phyloP scores from a whole-genome alignment of 176 grass and related monocot genomes.

The Microstegium vimineum region DNA sequence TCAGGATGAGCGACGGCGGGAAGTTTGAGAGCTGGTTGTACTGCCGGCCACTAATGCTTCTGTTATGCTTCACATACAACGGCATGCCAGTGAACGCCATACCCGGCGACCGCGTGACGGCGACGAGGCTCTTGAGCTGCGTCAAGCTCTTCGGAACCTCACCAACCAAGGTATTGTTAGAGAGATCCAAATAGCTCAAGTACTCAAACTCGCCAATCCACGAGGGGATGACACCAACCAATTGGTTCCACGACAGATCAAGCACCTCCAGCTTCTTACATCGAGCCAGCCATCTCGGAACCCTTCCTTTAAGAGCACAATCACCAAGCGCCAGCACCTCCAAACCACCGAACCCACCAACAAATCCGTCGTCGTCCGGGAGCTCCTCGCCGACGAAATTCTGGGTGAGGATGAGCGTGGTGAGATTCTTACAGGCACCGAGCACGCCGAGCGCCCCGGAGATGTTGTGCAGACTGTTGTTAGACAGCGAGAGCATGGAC shows the following conservation, averaged over 20 bases:
- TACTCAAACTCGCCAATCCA: constrained; percentile 68
- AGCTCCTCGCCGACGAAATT: constrained; percentile 83
- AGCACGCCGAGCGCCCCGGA: constrained; percentile 49
- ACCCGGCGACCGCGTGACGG: constrained; percentile 17
- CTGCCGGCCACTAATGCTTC: constrained; percentile 63
- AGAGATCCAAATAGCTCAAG: constrained; percentile 85
- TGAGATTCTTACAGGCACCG: constrained; percentile 59
- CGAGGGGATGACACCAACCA: constrained; percentile 49
- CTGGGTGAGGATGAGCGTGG: constrained; percentile 77
- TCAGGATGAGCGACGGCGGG: constrained; percentile 72
- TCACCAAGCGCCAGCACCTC: constrained; percentile 80
- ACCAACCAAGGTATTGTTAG: constrained; percentile 79
- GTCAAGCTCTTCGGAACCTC: constrained; percentile 73
- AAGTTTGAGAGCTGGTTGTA: constrained; percentile 97
- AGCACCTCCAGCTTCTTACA: constrained; percentile 85
- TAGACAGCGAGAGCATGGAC: constrained; percentile 71
- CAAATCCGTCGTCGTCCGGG: constrained; percentile 14
- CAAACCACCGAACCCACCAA: constrained; percentile 47
- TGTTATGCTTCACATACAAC: constrained; percentile 87
- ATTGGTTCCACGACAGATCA: constrained; percentile 92
- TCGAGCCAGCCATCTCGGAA: constrained; percentile 52
- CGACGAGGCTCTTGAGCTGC: constrained; percentile 68
- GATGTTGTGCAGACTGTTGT: constrained; percentile 88
- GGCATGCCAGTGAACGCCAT: constrained; percentile 58
- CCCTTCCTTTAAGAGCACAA: constrained; percentile 61